Evolutionary conservation across 2,329 filamentous ascomycete species (phyloP).

Genomic region (Seiridium unicorne): DNA sequence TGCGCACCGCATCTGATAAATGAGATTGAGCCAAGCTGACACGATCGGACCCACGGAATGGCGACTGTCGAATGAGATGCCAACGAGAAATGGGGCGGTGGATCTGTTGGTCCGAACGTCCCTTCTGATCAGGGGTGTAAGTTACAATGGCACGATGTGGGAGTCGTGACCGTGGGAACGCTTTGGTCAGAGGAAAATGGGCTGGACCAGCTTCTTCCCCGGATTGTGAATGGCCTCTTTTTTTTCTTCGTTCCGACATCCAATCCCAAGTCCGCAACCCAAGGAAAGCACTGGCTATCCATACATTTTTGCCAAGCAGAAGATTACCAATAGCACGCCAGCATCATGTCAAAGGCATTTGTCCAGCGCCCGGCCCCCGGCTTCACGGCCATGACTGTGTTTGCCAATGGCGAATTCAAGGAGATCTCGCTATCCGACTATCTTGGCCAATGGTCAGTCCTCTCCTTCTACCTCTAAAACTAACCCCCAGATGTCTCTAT

Average conservation of each 20-base stretch:
- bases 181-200: not conserved
- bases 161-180: not conserved
- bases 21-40: too few species aligned
- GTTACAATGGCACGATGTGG: not conserved
- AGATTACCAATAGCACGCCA: not conserved
- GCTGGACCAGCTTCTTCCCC: not conserved
- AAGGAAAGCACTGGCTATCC: not conserved
- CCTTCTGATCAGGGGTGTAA: not conserved
- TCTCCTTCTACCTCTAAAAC: not conserved
- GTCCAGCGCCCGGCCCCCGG: slow-evolving; percentile 47
- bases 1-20: too few species aligned
- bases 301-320: too few species aligned
- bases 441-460: slow-evolving; percentile 43
- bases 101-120: not conserved
- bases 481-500: not conserved
- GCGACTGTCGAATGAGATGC: not conserved
- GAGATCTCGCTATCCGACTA: slow-evolving; percentile 44
- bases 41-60: not conserved
- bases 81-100: not conserved
- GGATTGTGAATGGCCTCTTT: not conserved
- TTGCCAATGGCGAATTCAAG: slow-evolving; percentile 46
- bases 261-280: not conserved
- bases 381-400: slow-evolving; percentile 49
- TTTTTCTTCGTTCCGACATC: not conserved
- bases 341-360: slow-evolving; percentile 41